A percentile compares a stretch with the other conserved stretches of the same genome.
phyloP scores from a whole-genome alignment of 495 filamentous ascomycete genomes.

The Podospora didyma region DNA sequence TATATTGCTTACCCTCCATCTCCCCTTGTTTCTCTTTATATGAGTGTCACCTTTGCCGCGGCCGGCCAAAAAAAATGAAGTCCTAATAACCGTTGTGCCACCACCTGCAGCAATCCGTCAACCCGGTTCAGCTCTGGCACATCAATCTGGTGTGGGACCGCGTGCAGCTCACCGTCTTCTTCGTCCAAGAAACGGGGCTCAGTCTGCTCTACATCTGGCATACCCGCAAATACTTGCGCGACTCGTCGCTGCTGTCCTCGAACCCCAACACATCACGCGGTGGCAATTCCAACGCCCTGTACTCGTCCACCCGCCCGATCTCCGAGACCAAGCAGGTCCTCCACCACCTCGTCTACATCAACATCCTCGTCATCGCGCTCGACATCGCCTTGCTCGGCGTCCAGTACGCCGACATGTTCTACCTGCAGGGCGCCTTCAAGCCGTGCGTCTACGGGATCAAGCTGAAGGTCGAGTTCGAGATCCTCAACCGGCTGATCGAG shows the following conservation, averaged over 20 bases:
- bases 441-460: slow-evolving; percentile 52
- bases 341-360: slow-evolving; percentile 41
- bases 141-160: slow-evolving; percentile 29
- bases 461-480: slow-evolving; percentile 51
- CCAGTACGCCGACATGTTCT: slow-evolving; percentile 45
- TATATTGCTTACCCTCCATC: slow-evolving; percentile 17
- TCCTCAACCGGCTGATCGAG: slow-evolving; percentile 41
- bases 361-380: slow-evolving; percentile 47
- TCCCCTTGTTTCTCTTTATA: background rate
- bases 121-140: slow-evolving; percentile 2
- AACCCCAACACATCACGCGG: slow-evolving; percentile 32
- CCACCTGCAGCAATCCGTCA: slow-evolving; percentile 8
- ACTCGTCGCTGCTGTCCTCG: slow-evolving; percentile 16
- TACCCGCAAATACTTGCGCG: slow-evolving; percentile 28
- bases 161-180: slow-evolving; percentile 36
- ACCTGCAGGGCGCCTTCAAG: slow-evolving; percentile 48
- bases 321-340: slow-evolving; percentile 30
- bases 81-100: no score
- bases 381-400: slow-evolving; percentile 45
- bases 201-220: slow-evolving; percentile 36
- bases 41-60: no score
- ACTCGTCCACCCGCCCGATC: background rate
- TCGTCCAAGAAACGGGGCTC: slow-evolving; percentile 35
- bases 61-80: no score
- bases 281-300: slow-evolving; percentile 17